Evolutionary conservation across 1,284 basidiomycete species (phyloP), one percentile per base, ranked within the genome.

Genomic region (Austroboletus olivaceoglutinosus): DNA sequence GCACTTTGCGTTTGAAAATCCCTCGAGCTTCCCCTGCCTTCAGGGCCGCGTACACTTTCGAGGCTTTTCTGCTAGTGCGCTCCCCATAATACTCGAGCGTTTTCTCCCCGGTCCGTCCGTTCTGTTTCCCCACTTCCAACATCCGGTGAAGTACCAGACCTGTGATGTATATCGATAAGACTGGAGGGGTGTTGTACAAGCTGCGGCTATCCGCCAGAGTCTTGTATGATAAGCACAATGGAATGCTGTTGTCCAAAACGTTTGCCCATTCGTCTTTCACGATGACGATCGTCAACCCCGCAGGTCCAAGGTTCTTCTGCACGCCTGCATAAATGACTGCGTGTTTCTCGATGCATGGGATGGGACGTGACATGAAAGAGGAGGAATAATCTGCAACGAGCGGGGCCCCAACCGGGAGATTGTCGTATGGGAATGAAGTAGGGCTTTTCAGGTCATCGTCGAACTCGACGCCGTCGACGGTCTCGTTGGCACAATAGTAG

Each of bases 401-500:
- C 8, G 94, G 93, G 10, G 52, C 70, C 58, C 76, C 70, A 53
- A 81, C 74, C 2, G 86, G 83, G 36, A 98, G 76, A 45, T 80
- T 74, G 56, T 90, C 77, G 75, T 91, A 92, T 3, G 96, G 95
- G 78, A 98, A 98, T n/a, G 87, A 79, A 5, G 82, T 69, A 21
- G 81, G 70, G 30, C 74, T 75, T 21, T 65, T 62, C 9, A 73
- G 68, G 52, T 83, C 77, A 39, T 76, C 68, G 5, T 89, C 77
- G 74, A 93, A 98, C 74, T 99, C 90, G 49, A 96, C 88, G 30
- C 97, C 97, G 63, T 98, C 89, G 52, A 99, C 92, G 4, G 97
- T 99, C 76, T 99, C 97, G 75, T 99, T 99, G 70, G 98, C 96
- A 80, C 97, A 99, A 75, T 98, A 99, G 75, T 97, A 98, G 49